Conservation (phyloP, 2,329 filamentous ascomycete species). For the Colletotrichum tropicicola region DNA sequence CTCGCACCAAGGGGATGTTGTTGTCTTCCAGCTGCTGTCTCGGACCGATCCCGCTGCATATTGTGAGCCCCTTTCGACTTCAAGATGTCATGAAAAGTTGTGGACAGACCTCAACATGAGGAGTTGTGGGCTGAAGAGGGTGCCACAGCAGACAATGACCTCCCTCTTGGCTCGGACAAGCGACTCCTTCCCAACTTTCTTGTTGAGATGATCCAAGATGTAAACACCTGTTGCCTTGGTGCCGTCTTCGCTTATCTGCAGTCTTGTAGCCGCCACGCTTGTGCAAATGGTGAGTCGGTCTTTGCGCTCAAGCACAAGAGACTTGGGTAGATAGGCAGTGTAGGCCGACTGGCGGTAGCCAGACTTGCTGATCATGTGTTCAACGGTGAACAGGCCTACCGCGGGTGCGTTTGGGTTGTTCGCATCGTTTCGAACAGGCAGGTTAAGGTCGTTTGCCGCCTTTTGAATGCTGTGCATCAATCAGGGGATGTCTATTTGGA, state of each 20-base stretch:
- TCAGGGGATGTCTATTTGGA: background rate
- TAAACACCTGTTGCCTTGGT: constrained; percentile 36
- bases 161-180: constrained; percentile 38
- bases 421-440: constrained; percentile 35
- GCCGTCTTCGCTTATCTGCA: constrained; percentile 34
- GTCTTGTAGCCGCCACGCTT: constrained; percentile 37
- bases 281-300: constrained; percentile 40
- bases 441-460: constrained; percentile 36
- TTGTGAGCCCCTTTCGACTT: too few species aligned
- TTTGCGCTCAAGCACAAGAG: constrained; percentile 31
- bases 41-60: constrained; percentile 41
- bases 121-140: constrained; percentile 40
- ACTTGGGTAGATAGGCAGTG: constrained; percentile 37
- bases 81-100: too few species aligned
- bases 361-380: constrained; percentile 36
- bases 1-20: constrained; percentile 34
- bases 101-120: constrained; percentile 39
- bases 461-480: constrained; percentile 32
- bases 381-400: constrained; percentile 39
- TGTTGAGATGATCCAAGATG: constrained; percentile 24
- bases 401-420: constrained; percentile 39
- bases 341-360: constrained; percentile 37
- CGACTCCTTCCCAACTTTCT: constrained; percentile 19
- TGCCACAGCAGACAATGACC: constrained; percentile 41
- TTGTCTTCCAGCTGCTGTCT: constrained; percentile 28